These are phyloP conservation scores for Tritrichomonas foetus DNA, from an alignment of 208 protist genomes.

Conservation along the genomic window DNA sequence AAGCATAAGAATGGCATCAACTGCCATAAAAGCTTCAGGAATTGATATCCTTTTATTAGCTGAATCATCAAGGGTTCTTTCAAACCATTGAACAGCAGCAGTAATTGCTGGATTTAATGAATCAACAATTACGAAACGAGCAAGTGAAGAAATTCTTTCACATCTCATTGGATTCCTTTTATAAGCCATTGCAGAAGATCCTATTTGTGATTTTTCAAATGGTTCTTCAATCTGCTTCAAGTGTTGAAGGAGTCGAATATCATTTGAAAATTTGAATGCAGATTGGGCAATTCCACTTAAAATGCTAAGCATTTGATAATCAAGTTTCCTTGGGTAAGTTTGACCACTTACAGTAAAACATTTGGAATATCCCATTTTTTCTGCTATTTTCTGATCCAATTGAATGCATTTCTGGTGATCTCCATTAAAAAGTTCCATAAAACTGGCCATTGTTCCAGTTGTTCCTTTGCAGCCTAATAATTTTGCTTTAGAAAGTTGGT, in stretches of 20 bases:
- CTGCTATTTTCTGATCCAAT: background rate
- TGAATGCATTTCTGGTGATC: constrained; percentile 44
- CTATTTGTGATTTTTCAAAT: constrained; percentile 60
- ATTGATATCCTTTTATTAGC: constrained; percentile 59
- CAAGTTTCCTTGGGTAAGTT: constrained; percentile 61
- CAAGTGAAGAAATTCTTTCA: constrained; percentile 60
- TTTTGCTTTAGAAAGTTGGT: constrained; percentile 26
- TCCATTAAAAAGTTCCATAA: constrained; percentile 58
- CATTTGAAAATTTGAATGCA: constrained; percentile 60
- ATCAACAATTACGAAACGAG: constrained; percentile 50
- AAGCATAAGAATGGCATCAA: constrained; percentile 56
- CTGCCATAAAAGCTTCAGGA: constrained; percentile 60
- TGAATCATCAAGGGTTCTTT: constrained; percentile 60
- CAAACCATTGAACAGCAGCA: constrained; percentile 61
- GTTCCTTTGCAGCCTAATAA: constrained; percentile 54
- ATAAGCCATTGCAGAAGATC: constrained; percentile 65
- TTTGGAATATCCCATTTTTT: constrained; percentile 18
- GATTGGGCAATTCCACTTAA: constrained; percentile 51
- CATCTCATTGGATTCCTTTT: constrained; percentile 68
- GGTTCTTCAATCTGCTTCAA: constrained; percentile 62
- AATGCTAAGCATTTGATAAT: constrained; percentile 50
- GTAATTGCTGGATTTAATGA: constrained; percentile 44
- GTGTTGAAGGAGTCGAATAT: constrained; percentile 62
- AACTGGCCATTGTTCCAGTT: constrained; percentile 60
- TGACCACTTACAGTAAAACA: constrained; percentile 57